Percentiles rank a stretch among this genome's conserved stretches.
These are phyloP conservation scores for Ochromonas danica DNA, from an alignment of 108 stramenopile genomes.

Conservation along the genomic window DNA sequence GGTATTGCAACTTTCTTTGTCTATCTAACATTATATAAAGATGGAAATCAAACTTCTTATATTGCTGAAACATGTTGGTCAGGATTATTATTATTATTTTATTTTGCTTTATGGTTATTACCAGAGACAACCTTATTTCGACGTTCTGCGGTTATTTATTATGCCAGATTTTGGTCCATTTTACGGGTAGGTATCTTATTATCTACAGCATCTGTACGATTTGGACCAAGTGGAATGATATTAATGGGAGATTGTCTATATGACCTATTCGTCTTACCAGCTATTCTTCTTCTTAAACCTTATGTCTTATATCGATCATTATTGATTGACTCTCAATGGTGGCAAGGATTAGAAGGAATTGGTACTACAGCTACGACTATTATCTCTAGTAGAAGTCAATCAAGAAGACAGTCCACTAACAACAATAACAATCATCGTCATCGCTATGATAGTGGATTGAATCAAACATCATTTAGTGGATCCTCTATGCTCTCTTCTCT, in stretches of 20 bases:
- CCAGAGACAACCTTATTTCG: neutral
- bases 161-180: conserved; percentile 29
- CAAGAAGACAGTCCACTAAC: no score
- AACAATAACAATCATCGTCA: no score
- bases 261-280: neutral
- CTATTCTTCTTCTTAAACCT: neutral
- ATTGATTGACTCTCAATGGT: conserved; percentile 17
- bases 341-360: conserved; percentile 16
- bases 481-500: no score
- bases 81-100: neutral
- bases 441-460: no score
- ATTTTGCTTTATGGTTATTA: neutral
- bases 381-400: no score
- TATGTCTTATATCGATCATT: conserved; percentile 6
- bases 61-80: neutral
- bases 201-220: neutral
- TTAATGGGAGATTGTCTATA: neutral
- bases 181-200: neutral
- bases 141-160: conserved; percentile 11
- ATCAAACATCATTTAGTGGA: no score
- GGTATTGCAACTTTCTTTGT: conserved; percentile 7
- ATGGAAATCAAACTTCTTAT: neutral
- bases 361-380: no score
- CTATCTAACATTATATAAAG: neutral
- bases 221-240: neutral